Percentiles rank a stretch among this genome's conserved stretches.
phyloP scores from a whole-genome alignment of 148 eudicot species.

The Rhododendron molle region DNA sequence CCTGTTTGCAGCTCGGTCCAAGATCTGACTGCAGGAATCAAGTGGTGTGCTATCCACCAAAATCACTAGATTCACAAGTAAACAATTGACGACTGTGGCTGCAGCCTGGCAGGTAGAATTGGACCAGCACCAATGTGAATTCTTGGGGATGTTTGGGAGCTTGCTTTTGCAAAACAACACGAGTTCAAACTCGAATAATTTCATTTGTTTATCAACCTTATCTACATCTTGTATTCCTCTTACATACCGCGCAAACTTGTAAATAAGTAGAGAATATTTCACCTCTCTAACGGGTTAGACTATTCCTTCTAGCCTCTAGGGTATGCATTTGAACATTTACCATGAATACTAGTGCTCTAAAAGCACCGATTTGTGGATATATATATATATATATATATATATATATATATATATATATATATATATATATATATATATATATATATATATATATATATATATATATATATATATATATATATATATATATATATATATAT shows the following conservation, averaged over 20 bases:
- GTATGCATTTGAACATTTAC: neutral
- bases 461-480: too few relatives aligned
- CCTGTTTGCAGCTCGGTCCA: neutral
- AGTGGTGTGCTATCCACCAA: neutral
- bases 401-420: too few relatives aligned
- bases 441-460: too few relatives aligned
- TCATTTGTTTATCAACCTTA: neutral
- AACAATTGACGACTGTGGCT: neutral
- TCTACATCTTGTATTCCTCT: neutral
- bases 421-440: too few relatives aligned
- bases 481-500: too few relatives aligned
- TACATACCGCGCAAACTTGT: too few relatives aligned
- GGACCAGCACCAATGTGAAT: neutral
- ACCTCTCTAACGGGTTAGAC: neutral
- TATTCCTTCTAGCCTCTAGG: neutral
- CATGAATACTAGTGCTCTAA: too few relatives aligned
- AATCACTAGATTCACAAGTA: neutral
- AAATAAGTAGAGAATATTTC: neutral
- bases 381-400: too few relatives aligned
- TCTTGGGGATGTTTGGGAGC: neutral
- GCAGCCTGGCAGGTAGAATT: neutral
- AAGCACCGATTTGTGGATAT: too few relatives aligned
- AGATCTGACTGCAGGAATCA: neutral
- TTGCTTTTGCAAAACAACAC: too few relatives aligned
- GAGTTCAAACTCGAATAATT: too few relatives aligned